phyloP scores from a whole-genome alignment of 257 asterid genomes.

The Solanum etuberosum region DNA sequence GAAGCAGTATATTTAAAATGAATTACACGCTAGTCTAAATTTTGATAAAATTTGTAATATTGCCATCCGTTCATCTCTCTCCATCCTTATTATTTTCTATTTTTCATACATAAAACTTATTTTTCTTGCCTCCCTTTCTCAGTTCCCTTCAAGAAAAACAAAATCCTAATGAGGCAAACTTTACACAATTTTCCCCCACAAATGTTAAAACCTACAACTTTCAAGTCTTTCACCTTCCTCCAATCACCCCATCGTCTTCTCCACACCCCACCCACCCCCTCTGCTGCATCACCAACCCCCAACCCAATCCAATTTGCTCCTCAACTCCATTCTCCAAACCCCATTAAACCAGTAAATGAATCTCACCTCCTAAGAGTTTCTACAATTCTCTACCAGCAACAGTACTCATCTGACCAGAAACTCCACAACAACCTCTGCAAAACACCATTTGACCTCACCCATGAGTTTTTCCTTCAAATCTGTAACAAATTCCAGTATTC shows the following conservation, averaged over 20 bases:
- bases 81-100: background rate
- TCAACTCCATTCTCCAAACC: slow-evolving; percentile 1
- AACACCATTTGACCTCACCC: slow-evolving; percentile 44
- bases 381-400: slow-evolving; percentile 91
- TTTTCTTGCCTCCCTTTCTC: background rate
- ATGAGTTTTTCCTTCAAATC: slow-evolving; percentile 80
- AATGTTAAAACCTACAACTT: background rate
- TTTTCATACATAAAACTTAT: background rate
- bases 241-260: background rate
- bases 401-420: slow-evolving; percentile 38
- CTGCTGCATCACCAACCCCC: slow-evolving; percentile 6
- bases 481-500: slow-evolving; percentile 80
- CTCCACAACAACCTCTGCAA: slow-evolving; percentile 47
- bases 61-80: too few species aligned
- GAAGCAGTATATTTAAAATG: too few species aligned
- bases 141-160: background rate
- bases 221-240: background rate
- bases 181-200: background rate
- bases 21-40: too few species aligned
- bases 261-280: background rate
- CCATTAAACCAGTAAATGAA: slow-evolving; percentile 35
- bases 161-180: background rate
- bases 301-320: background rate
- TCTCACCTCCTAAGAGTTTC: slow-evolving; percentile 65
- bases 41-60: too few species aligned